Evolutionary conservation across 441 rosid species (phyloP).

Genomic region (Adansonia grandidieri): DNA sequence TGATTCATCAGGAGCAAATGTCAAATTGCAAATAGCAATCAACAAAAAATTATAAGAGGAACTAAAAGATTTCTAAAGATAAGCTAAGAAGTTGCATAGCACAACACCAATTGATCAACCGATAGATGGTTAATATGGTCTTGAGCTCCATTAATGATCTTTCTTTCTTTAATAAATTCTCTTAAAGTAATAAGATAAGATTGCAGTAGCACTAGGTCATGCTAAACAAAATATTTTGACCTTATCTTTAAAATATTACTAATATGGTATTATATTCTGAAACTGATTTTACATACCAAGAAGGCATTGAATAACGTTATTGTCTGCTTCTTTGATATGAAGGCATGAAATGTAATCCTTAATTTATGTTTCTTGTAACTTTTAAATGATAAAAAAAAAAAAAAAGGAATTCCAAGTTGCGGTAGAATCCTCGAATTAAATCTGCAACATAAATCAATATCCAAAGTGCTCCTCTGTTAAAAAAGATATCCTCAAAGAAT

Average conservation of each 20-base stretch:
- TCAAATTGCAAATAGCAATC: neutral
- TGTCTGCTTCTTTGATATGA: neutral
- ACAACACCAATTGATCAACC: neutral
- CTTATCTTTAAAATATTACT: neutral
- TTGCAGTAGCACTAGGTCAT: neutral
- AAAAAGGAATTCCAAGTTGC: neutral
- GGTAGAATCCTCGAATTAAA: neutral
- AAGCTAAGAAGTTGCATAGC: neutral
- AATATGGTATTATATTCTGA: neutral
- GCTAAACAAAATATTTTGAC: constrained; percentile 1
- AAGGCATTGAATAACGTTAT: neutral
- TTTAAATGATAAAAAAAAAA: neutral
- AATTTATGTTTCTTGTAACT: neutral
- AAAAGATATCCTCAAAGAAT: neutral
- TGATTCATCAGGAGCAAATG: constrained; percentile 1
- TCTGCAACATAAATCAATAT: neutral
- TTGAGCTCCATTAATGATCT: neutral
- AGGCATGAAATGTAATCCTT: neutral
- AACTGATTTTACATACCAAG: neutral
- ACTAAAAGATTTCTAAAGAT: neutral
- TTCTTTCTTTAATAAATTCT: neutral
- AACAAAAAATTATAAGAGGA: neutral
- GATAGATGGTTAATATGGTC: neutral
- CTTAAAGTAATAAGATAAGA: neutral
- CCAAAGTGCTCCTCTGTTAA: neutral